Base-by-base conservation (phyloP, 1,284 basidiomycete genomes). In the Rhodotorula sp. region DNA sequence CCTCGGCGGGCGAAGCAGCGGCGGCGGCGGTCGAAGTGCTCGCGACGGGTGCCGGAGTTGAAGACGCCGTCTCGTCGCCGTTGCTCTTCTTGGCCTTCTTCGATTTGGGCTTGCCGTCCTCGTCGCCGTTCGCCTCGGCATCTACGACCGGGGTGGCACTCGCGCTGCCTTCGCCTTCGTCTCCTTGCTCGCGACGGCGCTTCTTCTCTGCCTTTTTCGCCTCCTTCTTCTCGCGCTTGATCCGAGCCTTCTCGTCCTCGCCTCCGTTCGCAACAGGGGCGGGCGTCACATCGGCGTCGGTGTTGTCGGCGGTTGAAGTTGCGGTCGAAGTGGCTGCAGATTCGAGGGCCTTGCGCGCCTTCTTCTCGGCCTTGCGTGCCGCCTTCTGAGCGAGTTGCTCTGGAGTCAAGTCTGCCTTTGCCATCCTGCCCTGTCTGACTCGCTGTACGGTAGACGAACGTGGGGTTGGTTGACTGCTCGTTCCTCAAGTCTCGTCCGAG, bases 221-320 rank as follows among this genome's bases (percentile, higher is more conserved):
- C 80, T 97, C 94, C 0, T 93, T 93, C 79, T 93, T 93, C 80
- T 97, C 96, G 80, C 90, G 91, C 80, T 94, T 94, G 76, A 88
- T 88, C 20, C 95, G 94, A 18, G 56, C 63, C 54, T 64, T 64
- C 26, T 64, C 63, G 52, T 54, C 29, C 43, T 68, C 75, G 29
- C 62, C 73, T 16, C 54, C 61, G 3, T 54, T 62, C 14, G n/a
- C 70, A 26, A 46, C 61, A 6, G 43, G 57, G 3, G 47, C 31
- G 2, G 68, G 47, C 3, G 47, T 47, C 52, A 47, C 48, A 18
- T 62, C 58, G n/a, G 67, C 46, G 39, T 57, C 43, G 43, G 10
- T 23, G 20, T 51, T 7, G n/a, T 64, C 43, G 39, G 48, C 29
- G 29, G 58, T 68, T 56, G 58, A 43, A 47, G 57, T 58, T 39